Percentiles rank a stretch among this genome's conserved stretches.
Conservation (phyloP, 495 filamentous ascomycete genomes). For the Hypoxylon fuscum region DNA sequence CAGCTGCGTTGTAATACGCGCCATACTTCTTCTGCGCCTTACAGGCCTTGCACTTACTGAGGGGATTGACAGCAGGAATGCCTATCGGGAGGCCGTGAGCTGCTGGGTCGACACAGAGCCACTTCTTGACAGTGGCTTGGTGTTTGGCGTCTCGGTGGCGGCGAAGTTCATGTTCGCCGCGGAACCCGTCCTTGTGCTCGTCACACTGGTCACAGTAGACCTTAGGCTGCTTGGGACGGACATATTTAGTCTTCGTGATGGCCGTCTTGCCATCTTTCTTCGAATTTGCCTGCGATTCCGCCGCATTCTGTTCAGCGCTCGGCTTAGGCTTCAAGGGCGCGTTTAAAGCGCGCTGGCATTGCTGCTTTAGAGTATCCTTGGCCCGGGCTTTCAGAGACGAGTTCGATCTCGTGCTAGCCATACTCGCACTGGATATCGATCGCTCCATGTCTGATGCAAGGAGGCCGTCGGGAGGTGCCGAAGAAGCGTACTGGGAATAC, state of each 20-base stretch:
- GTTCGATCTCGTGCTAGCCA: slow-evolving; percentile 50
- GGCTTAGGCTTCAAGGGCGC: slow-evolving; percentile 54
- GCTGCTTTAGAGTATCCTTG: slow-evolving; percentile 52
- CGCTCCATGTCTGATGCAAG: slow-evolving; percentile 53
- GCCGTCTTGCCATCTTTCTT: slow-evolving; percentile 58
- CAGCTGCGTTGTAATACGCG: slow-evolving; percentile 95
- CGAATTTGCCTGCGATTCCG: slow-evolving; percentile 30
- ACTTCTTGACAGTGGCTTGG: slow-evolving; percentile 76
- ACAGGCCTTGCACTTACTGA: slow-evolving; percentile 91
- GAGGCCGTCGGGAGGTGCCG: slow-evolving; percentile 41
- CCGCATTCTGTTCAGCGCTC: slow-evolving; percentile 35
- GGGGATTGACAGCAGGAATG: slow-evolving; percentile 65
- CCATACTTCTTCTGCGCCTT: slow-evolving; percentile 80
- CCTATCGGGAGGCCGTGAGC: slow-evolving; percentile 46
- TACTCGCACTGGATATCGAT: slow-evolving; percentile 54
- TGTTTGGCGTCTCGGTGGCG: slow-evolving; percentile 87
- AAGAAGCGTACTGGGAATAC: slow-evolving; percentile 46
- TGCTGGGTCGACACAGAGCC: slow-evolving; percentile 67
- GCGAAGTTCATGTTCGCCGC: slow-evolving; percentile 91
- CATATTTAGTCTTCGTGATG: slow-evolving; percentile 74
- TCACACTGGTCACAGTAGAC: slow-evolving; percentile 78
- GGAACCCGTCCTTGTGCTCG: slow-evolving; percentile 84
- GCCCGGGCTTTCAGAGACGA: slow-evolving; percentile 50
- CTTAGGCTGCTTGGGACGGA: slow-evolving; percentile 79
- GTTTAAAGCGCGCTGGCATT: slow-evolving; percentile 43